Evolutionary conservation across 2,329 filamentous ascomycete species (phyloP).

Genomic region (Fusarium sp.): DNA sequence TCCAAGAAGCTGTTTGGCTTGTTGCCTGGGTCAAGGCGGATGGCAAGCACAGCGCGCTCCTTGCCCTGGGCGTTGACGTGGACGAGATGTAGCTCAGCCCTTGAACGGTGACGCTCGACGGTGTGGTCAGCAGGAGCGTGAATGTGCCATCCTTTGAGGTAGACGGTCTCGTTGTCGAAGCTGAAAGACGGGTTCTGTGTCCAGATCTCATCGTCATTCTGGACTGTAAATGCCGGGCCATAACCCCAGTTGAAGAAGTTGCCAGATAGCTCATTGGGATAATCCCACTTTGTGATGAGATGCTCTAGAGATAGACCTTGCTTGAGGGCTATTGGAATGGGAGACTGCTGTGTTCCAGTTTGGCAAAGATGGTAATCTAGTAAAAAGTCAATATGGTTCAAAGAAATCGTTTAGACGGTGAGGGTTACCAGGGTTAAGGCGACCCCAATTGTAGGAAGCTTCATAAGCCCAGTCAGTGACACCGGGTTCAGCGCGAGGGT

Average conservation of each 20-base stretch:
- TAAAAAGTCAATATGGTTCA: not conserved
- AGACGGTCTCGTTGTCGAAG: conserved; percentile 40
- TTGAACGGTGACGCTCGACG: conserved; percentile 37
- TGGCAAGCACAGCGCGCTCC: conserved; percentile 29
- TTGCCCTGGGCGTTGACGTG: conserved; percentile 35
- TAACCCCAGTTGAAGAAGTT: conserved; percentile 43
- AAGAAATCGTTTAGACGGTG: rapidly evolving
- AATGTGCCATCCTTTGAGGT: conserved; percentile 41
- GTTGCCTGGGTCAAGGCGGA: conserved; percentile 35
- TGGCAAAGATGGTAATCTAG: conserved; percentile 37
- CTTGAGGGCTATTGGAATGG: conserved; percentile 34
- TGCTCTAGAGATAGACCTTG: conserved; percentile 37
- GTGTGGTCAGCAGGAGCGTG: conserved; percentile 39
- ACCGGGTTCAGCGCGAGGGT: conserved; percentile 14
- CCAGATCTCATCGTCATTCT: conserved; percentile 29
- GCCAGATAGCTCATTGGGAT: conserved; percentile 15
- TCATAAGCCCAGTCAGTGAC: conserved; percentile 37
- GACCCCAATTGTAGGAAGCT: conserved; percentile 37
- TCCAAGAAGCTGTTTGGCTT: conserved; percentile 20
- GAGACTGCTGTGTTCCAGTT: conserved; percentile 37
- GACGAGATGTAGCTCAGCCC: conserved; percentile 39
- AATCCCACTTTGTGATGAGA: conserved; percentile 17
- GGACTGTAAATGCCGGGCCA: conserved; percentile 33
- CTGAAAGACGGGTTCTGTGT: conserved; percentile 27
- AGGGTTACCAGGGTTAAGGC: conserved; percentile 20